These are phyloP conservation scores for Aspergillus bombycis DNA, from an alignment of 2,329 filamentous ascomycete species.

Conservation along the genomic window DNA sequence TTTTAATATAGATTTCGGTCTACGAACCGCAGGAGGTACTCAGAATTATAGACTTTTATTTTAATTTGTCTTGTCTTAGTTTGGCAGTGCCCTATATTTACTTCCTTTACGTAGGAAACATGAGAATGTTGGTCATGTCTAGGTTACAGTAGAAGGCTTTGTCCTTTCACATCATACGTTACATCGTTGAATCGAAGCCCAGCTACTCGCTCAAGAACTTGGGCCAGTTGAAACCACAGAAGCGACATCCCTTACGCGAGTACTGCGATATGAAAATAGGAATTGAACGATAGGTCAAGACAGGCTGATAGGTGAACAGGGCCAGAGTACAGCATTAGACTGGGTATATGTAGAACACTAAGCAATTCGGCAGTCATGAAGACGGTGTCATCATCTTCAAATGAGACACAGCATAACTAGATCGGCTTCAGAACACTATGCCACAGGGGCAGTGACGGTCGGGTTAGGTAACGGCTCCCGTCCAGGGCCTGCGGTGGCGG, in stretches of 20 bases:
- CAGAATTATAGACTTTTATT: background rate
- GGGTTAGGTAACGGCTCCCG: constrained; percentile 26
- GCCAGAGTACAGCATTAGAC: constrained; percentile 14
- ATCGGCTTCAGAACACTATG: constrained; percentile 20
- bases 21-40: background rate
- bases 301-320: background rate
- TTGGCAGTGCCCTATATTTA: background rate
- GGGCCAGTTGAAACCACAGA: background rate
- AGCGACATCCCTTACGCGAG: background rate
- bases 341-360: constrained; percentile 21
- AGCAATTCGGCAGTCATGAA: constrained; percentile 9
- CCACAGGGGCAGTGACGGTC: constrained; percentile 29
- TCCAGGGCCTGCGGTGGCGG: constrained; percentile 38
- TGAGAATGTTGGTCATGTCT: background rate
- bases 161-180: background rate
- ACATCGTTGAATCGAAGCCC: background rate
- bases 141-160: background rate
- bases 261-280: background rate
- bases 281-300: background rate
- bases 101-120: background rate
- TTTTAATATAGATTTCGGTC: constrained; percentile 4
- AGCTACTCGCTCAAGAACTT: background rate
- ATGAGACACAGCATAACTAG: background rate
- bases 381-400: background rate
- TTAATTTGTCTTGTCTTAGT: background rate